Percentiles rank a stretch among this genome's conserved stretches.
phyloP scores from a whole-genome alignment of 441 rosid genomes.

The Gossypium lobatum region DNA sequence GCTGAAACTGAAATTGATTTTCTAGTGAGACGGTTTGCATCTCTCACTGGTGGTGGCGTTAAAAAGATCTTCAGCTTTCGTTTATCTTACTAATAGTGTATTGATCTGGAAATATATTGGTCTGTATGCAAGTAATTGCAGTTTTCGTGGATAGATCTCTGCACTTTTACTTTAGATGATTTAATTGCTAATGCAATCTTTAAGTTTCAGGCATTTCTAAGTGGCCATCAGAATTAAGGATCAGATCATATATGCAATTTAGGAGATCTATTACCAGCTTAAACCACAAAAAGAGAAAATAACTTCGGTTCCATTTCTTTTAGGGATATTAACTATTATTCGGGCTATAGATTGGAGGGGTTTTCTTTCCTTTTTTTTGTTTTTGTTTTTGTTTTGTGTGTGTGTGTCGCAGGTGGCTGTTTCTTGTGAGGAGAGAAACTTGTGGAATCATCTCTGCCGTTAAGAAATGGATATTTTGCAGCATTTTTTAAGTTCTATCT shows the following conservation, averaged over 20 bases:
- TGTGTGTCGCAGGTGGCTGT: not conserved
- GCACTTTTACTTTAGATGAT: conserved; percentile 2
- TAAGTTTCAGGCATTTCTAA: not conserved
- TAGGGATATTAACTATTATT: not conserved
- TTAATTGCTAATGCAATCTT: not conserved
- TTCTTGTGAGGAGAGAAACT: not conserved
- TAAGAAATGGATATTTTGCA: not conserved
- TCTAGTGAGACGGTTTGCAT: not conserved
- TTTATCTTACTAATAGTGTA: not conserved
- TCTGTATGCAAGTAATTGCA: not conserved
- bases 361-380: not conserved
- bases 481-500: not conserved
- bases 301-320: not conserved
- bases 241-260: not conserved
- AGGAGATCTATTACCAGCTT: not conserved
- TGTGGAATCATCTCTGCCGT: not conserved
- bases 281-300: too few relatives aligned
- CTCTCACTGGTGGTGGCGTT: not conserved
- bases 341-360: not conserved
- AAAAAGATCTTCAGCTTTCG: not conserved
- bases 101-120: not conserved
- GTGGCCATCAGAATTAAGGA: too few relatives aligned
- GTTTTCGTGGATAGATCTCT: not conserved
- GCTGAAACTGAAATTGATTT: conserved; percentile 9
- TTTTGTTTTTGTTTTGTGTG: too few relatives aligned